Base-by-base conservation (phyloP, 176 grass and related monocot species). In the Triticum timopheevii region DNA sequence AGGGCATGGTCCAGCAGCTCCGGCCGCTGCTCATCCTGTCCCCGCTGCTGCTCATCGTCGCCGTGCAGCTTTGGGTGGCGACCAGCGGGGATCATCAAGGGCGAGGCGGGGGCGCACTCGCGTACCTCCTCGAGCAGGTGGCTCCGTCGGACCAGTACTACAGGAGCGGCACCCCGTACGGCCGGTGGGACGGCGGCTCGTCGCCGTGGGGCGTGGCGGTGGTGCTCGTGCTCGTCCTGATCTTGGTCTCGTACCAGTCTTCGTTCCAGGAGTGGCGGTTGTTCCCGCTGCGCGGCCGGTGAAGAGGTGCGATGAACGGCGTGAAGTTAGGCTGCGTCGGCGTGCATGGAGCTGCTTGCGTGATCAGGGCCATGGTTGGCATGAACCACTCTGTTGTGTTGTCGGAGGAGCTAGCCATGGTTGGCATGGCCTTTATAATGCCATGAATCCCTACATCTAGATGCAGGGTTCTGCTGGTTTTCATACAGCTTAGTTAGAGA, bases 171-270 rank as follows among this genome's bases (percentile, higher is more conserved):
- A 23, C 77, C 2, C 3, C 77, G 54, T 83, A 83, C 71, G 36
- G 33, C 16, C 69, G 45, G 17, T 88, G 84, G 62, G 73, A 84
- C 64, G 24, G 80, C 78, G 5, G 85, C 85, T 91, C 91, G 44
- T 90, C 96, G 27, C 92, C 90, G 78, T 96, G 90, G 96, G 93
- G 96, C 22, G 93, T 98, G 56, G 96, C 82, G 35, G 49, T 95
- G 17, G 90, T 86, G 45, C 70, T 98, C 11, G 87, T 92, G 86
- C 79, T 96, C 5, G 86, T 98, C 44, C 82, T 98, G 79, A n/a
- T 93, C 23, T 80, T 94, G 88, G 54, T 98, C 54, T 92, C 96
- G 22, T 92, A 92, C 35, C 90, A 98, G 86, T 91, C 89, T 5
- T 93, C 89, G 52, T 84, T 98, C 66, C 93, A 93, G 40, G 80